Evolutionary conservation across 1,139 yeast genomes (phyloP).

Genomic region (Arxiozyma slooffiae): DNA sequence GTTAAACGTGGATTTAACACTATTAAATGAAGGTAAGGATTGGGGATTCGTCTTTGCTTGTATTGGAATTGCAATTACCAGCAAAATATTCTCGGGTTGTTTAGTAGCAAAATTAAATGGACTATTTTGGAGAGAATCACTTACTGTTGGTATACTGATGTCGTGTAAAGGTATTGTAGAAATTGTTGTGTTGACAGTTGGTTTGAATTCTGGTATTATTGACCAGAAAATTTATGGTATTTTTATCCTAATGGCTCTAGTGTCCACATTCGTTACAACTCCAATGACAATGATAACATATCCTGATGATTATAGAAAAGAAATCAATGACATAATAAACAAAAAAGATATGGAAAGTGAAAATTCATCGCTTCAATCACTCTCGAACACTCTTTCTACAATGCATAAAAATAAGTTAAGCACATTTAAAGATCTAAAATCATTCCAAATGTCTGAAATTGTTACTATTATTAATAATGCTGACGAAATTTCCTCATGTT

Average conservation of each 20-base stretch:
- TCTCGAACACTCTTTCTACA: not conserved
- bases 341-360: constrained; percentile 33
- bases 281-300: constrained; percentile 54
- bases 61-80: constrained; percentile 53
- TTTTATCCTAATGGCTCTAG: constrained; percentile 73
- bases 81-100: constrained; percentile 59
- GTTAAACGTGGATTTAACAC: constrained; percentile 54
- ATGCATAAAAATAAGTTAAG: constrained; percentile 4
- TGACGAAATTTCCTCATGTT: constrained; percentile 22
- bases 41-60: constrained; percentile 71
- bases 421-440: constrained; percentile 26
- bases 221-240: constrained; percentile 58
- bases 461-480: constrained; percentile 20
- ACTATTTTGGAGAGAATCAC: constrained; percentile 58
- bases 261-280: constrained; percentile 65
- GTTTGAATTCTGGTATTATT: constrained; percentile 60
- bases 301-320: constrained; percentile 51
- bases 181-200: constrained; percentile 66
- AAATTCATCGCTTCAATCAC: constrained; percentile 30
- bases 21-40: constrained; percentile 52
- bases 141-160: constrained; percentile 74
- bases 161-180: constrained; percentile 82
- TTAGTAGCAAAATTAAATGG: constrained; percentile 54
- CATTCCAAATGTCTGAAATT: constrained; percentile 16
- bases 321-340: constrained; percentile 32